Base-by-base conservation (phyloP, 345 rosid species). In the Mercurialis annua region DNA sequence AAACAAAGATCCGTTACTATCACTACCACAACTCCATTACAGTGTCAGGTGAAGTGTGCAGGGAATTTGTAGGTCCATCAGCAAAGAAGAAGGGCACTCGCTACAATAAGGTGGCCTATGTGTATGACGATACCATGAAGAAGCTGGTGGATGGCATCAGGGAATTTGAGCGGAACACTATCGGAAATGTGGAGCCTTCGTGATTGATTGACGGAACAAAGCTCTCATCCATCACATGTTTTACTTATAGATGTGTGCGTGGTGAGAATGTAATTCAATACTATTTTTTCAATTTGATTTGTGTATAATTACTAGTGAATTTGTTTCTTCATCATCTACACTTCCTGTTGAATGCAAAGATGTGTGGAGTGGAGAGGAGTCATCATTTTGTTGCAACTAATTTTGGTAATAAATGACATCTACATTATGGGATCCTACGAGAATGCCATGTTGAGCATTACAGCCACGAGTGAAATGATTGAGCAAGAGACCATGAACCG, bases 21-120 rank as follows among this genome's bases (percentile, higher is more conserved):
- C 94, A 92, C 70, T 89, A 92, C 74, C 98, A 89, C 78, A 85
- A 78, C 73, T 69, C 96, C 30, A 86, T 92, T 48, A 80, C 87
- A 0, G 80, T 77, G 15, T 80, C 71, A 29, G 84, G 82, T 18
- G 94, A 92, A 78, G 81, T 83, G 1, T 92, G 96, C 82, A 74
- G 94, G 77, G 74, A 85, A 46, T 64, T 70, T 64, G 50, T 92
- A 29, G 83, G 91, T 15, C 47, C 20, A 46, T 83, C 90, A 11
- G 93, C 82, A 14, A 83, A 73, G 82, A 65, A 71, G 24, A 80
- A 70, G 1, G 85, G 78, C 49, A 86, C 86, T 2, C 78, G 81
- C 78, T 75, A 79, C 66, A 68, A 83, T 16, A 84, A 86, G 74
- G 82, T 81, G 24, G 96, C 96, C 1, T 89, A 67, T 66, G 87